These are phyloP conservation scores for Auricularia cornea DNA, from an alignment of 768 basidiomycete genomes.

Conservation along the genomic window DNA sequence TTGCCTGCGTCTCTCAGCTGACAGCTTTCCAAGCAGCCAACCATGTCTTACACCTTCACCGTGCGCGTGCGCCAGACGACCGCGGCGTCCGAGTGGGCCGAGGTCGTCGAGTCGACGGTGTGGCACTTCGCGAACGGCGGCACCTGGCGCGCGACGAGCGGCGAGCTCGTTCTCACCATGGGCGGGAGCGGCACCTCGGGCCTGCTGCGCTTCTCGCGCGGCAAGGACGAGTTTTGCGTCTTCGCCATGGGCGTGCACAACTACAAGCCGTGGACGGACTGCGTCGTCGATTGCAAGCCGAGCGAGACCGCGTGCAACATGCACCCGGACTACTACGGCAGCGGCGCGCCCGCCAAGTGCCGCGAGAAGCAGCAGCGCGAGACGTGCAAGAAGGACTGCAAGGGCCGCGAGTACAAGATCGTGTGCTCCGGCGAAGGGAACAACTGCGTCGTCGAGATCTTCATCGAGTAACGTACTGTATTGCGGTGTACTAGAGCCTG, in stretches of 20 bases:
- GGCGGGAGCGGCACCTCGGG: conserved; percentile 34
- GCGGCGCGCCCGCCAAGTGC: neutral
- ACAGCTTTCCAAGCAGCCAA: too few relatives aligned
- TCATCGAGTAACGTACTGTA: neutral
- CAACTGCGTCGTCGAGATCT: neutral
- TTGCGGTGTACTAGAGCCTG: too few relatives aligned
- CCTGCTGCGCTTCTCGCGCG: conserved; percentile 22
- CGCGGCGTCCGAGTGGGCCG: conserved; percentile 17
- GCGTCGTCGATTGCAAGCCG: conserved; percentile 4
- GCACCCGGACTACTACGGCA: neutral
- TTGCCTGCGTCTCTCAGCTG: too few relatives aligned
- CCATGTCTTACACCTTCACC: conserved; percentile 14
- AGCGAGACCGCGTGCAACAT: neutral
- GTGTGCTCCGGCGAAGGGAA: neutral
- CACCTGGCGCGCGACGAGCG: conserved; percentile 21
- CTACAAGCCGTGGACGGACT: conserved; percentile 32
- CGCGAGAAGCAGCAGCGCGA: neutral
- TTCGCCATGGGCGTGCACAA: conserved; percentile 32
- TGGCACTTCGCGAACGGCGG: conserved; percentile 28
- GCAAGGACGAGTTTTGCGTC: conserved; percentile 21
- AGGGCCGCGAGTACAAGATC: neutral
- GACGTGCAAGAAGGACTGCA: neutral
- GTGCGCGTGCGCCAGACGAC: conserved; percentile 12
- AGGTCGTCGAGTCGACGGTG: conserved; percentile 25
- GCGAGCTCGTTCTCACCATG: conserved; percentile 23